These are phyloP conservation scores for Coniferiporia weirii DNA, from an alignment of 1,284 basidiomycete species.

Conservation along the genomic window DNA sequence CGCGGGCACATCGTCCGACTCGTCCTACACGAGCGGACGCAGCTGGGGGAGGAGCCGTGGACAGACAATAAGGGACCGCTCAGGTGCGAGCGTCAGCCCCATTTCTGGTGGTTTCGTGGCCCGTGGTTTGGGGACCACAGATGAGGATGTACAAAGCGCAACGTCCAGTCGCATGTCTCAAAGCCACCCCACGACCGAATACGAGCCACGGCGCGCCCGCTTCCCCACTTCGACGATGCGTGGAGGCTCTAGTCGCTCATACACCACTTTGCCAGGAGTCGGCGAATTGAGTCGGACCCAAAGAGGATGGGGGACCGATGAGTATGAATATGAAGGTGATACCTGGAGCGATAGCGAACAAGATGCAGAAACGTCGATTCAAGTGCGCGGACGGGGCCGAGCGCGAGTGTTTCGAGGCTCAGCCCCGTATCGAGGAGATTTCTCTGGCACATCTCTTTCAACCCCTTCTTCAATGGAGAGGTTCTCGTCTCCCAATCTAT, in stretches of 20 bases:
- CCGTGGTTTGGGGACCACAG: not conserved
- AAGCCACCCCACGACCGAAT: not conserved
- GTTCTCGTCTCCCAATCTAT: not conserved
- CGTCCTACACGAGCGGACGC: not conserved
- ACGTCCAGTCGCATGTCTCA: not conserved
- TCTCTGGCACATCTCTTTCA: not conserved
- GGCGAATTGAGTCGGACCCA: not conserved
- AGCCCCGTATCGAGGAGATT: not conserved
- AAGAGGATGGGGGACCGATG: not conserved
- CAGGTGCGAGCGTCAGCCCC: not conserved
- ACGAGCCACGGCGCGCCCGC: not conserved
- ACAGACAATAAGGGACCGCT: not conserved
- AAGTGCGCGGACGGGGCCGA: not conserved
- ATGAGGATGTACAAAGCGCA: not conserved
- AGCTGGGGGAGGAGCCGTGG: not conserved
- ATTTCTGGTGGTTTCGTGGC: not conserved
- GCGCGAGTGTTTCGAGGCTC: not conserved
- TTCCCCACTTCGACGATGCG: slow-evolving; percentile 3
- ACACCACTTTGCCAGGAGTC: not conserved
- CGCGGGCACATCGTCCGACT: not conserved
- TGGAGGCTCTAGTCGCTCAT: slow-evolving; percentile 1
- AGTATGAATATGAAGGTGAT: not conserved
- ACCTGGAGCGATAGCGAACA: slow-evolving; percentile 1
- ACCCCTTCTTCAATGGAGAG: not conserved
- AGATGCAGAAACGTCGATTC: not conserved